These are phyloP conservation scores for Naganishia randhawae DNA, from an alignment of 768 basidiomycete genomes.

Conservation along the genomic window DNA sequence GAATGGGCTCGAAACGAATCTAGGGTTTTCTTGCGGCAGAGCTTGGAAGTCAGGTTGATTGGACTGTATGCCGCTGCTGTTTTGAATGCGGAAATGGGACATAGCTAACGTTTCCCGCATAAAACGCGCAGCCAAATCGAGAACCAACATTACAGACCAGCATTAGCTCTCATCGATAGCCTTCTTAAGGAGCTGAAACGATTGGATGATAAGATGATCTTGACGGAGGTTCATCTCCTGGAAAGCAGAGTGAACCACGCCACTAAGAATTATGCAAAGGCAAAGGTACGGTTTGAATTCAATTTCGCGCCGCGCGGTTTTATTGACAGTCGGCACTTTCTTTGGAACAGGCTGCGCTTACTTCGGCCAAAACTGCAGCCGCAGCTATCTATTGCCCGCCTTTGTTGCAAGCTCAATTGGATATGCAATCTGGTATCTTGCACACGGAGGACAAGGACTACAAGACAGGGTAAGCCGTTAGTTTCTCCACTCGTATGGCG, in stretches of 20 bases:
- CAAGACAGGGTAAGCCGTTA: slow-evolving; percentile 62
- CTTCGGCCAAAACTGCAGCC: slow-evolving; percentile 85
- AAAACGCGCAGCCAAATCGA: slow-evolving; percentile 58
- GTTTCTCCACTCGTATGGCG: background rate
- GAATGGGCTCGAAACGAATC: slow-evolving; percentile 88
- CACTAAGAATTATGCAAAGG: slow-evolving; percentile 79
- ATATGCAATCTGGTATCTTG: slow-evolving; percentile 72
- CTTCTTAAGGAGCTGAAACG: slow-evolving; percentile 88
- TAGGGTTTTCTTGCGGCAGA: slow-evolving; percentile 92
- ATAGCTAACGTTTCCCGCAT: background rate
- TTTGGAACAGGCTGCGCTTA: slow-evolving; percentile 66
- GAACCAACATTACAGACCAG: slow-evolving; percentile 68
- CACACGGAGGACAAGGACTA: slow-evolving; percentile 98
- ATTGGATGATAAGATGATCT: slow-evolving; percentile 94
- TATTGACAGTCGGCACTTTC: background rate
- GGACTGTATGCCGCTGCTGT: slow-evolving; percentile 55
- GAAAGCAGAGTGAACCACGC: slow-evolving; percentile 89
- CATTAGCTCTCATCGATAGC: slow-evolving; percentile 73
- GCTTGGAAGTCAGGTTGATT: slow-evolving; percentile 81
- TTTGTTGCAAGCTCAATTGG: slow-evolving; percentile 59
- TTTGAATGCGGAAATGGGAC: background rate
- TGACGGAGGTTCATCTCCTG: slow-evolving; percentile 92
- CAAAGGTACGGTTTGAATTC: slow-evolving; percentile 61
- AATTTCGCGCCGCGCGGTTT: background rate
- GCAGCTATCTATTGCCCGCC: slow-evolving; percentile 92